phyloP scores from a whole-genome alignment of 345 rosid genomes.

The Psidium guajava region DNA sequence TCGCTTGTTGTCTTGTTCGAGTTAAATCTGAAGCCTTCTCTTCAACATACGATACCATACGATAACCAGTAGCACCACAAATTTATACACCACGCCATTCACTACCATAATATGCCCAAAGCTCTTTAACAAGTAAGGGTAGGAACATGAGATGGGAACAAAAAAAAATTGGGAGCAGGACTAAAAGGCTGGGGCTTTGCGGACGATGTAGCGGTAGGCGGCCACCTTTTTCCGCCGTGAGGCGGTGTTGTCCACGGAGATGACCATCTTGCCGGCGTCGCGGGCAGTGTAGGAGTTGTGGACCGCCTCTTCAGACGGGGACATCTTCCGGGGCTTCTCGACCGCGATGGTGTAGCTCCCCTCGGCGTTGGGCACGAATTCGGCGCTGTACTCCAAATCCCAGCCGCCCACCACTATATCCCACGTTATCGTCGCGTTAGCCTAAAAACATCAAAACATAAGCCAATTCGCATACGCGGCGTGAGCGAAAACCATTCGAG shows the following conservation, averaged over 20 bases:
- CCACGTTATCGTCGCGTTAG: slow-evolving; percentile 84
- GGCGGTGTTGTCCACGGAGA: slow-evolving; percentile 75
- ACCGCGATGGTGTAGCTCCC: slow-evolving; percentile 78
- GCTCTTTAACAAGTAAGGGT: background rate
- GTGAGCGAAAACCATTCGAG: background rate
- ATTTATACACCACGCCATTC: background rate
- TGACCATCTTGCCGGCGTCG: slow-evolving; percentile 81
- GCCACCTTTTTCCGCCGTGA: slow-evolving; percentile 84
- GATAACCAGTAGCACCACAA: background rate
- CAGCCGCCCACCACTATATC: slow-evolving; percentile 97
- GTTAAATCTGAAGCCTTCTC: background rate
- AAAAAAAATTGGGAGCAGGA: background rate
- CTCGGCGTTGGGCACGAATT: slow-evolving; percentile 73
- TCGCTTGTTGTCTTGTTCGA: background rate
- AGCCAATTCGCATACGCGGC: background rate
- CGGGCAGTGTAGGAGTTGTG: slow-evolving; percentile 61
- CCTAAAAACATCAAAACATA: slow-evolving; percentile 52
- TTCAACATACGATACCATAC: background rate
- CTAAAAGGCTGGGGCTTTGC: slow-evolving; percentile 29
- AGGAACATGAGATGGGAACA: background rate
- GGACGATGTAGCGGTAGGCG: slow-evolving; percentile 81
- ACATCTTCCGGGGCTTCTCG: slow-evolving; percentile 56
- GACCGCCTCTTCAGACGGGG: slow-evolving; percentile 54
- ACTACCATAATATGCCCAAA: background rate
- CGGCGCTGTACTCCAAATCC: slow-evolving; percentile 96